Base-by-base conservation (phyloP, 2,329 filamentous ascomycete genomes). In the Parastagonospora avenae region DNA sequence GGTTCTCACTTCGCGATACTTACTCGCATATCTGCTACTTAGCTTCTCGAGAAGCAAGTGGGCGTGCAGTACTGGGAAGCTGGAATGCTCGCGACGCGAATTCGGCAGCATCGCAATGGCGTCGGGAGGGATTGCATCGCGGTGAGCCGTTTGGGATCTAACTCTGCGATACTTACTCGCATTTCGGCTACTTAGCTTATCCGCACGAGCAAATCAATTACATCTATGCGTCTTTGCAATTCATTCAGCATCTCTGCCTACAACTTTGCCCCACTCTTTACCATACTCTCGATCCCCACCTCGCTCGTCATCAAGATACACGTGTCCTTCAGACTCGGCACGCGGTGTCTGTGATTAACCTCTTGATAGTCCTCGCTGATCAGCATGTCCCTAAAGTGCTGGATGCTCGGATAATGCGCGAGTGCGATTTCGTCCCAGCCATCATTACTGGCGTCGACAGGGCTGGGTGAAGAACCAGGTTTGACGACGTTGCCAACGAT, bases 351-450 rank as follows among this genome's bases (percentile, higher is more conserved):
- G 44, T 78, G 72, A 69, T 86, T 86, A 5, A 83, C 82, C 33
- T 70, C 76, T 72, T 85, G 83, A 66, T 85, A 86, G 60, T 85
- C 83, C 59, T 78, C 74, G 37, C 79, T 79, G 1, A 74, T 77
- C 37, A 85, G 63, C 83, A 86, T 87, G 63, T 85, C 83, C 37
- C 80, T 80, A 62, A 87, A 87, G 67, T 87, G 84, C 54, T 68
- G 56, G 31, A 87, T 80, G 43, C 79, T 84, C 2, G 85, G 84
- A 68, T 87, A 87, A 72, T 87, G 84, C 48, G 85, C 85, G 37
- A 87, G 74, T 0, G 85, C 84, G 54, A 88, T 78, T 70, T 88
- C 85, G 65, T 87, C 82, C 85, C 85, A 88, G 29, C 64, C 62
- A 12, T 50, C 58, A 14, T 59, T 62, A 47, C 45, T 41, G 12